phyloP scores from a whole-genome alignment of 2,329 filamentous ascomycete genomes.

The Fusarium sp. region DNA sequence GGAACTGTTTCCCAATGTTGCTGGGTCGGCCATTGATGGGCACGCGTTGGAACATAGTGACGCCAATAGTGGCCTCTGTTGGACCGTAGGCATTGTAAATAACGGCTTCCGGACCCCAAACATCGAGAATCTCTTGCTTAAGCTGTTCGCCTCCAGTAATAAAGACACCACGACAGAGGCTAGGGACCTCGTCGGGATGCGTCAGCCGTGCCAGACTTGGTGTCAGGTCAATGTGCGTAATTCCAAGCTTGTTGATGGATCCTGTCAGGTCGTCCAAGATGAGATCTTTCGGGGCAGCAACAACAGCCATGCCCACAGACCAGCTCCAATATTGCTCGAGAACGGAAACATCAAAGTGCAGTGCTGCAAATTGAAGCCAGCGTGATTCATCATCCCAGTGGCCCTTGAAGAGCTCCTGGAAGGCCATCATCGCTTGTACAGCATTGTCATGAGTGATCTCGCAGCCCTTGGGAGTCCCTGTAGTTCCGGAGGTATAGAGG shows the following conservation, averaged over 20 bases:
- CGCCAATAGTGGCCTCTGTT: conserved; percentile 92
- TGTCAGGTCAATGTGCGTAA: conserved; percentile 93
- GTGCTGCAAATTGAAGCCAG: conserved; percentile 93
- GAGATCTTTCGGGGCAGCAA: conserved; percentile 83
- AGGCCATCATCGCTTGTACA: conserved; percentile 89
- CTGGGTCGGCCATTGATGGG: conserved; percentile 81
- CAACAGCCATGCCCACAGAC: conserved; percentile 87
- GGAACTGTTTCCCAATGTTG: conserved; percentile 88
- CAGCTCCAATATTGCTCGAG: conserved; percentile 96
- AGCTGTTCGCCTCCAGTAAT: conserved; percentile 92
- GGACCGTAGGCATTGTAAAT: conserved; percentile 96
- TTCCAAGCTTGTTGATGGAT: conserved; percentile 75
- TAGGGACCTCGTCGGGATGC: conserved; percentile 83
- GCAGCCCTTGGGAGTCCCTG: conserved; percentile 87
- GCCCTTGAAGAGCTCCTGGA: conserved; percentile 78
- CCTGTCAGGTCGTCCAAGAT: conserved; percentile 85
- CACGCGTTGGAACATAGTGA: conserved; percentile 88
- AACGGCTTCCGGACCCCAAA: conserved; percentile 81
- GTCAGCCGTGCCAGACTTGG: conserved; percentile 85
- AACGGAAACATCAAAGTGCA: conserved; percentile 94
- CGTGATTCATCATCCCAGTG: conserved; percentile 80
- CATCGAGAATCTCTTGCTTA: conserved; percentile 88
- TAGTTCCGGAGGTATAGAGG: conserved; percentile 88
- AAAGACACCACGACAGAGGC: conserved; percentile 83
- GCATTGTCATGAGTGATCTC: conserved; percentile 89